Conservation (phyloP, 2,329 filamentous ascomycete genomes). For the Alternaria arbusti region DNA sequence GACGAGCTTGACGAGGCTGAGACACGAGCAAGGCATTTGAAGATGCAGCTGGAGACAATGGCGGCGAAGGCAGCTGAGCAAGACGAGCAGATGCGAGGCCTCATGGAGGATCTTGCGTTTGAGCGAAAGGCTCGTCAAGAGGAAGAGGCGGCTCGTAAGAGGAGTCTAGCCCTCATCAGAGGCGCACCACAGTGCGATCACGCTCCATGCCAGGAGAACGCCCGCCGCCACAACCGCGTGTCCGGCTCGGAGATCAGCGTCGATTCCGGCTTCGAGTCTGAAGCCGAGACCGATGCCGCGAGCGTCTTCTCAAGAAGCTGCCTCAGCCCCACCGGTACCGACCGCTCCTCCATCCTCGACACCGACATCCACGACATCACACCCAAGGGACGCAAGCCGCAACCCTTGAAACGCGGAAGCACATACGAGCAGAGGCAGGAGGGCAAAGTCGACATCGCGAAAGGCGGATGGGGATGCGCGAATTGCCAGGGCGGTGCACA, state of each 20-base stretch:
- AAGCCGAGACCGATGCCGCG: constrained; percentile 58
- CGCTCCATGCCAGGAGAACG: constrained; percentile 20
- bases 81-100: constrained; percentile 58
- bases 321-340: constrained; percentile 44
- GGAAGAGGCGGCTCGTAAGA: constrained; percentile 44
- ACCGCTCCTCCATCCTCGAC: constrained; percentile 45
- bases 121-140: constrained; percentile 43
- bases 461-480: constrained; percentile 39
- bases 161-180: constrained; percentile 39
- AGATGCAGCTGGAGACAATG: constrained; percentile 67
- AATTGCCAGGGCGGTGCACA: constrained; percentile 49
- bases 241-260: constrained; percentile 48
- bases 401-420: constrained; percentile 30
- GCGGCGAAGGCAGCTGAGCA: constrained; percentile 62
- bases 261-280: constrained; percentile 67
- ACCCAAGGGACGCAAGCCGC: constrained; percentile 42
- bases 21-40: constrained; percentile 63
- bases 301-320: constrained; percentile 50
- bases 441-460: constrained; percentile 38
- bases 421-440: constrained; percentile 53
- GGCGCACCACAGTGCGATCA: constrained; percentile 25
- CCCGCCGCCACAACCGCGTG: constrained; percentile 40
- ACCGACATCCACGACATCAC: constrained; percentile 40
- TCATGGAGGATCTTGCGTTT: constrained; percentile 44
- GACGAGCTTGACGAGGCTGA: constrained; percentile 68